Evolutionary conservation across 108 stramenopile genomes (phyloP).

Genomic region (Nitzschia sp.): DNA sequence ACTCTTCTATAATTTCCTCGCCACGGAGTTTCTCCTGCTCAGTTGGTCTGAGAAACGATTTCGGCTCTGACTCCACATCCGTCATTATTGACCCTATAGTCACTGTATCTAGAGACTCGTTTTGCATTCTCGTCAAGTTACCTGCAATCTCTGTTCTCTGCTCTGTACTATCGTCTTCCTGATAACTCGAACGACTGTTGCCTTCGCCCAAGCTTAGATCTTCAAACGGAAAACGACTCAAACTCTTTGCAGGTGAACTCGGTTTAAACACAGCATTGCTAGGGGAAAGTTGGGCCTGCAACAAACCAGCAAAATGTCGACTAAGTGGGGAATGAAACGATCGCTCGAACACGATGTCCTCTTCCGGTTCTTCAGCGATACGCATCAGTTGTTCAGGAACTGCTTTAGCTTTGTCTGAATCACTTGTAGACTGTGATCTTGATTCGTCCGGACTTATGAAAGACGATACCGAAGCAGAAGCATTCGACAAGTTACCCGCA

Average conservation of each 20-base stretch:
- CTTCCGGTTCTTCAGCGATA: conserved; percentile 9
- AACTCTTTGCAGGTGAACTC: too few relatives aligned
- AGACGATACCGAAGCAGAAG: not conserved
- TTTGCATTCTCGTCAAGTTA: too few relatives aligned
- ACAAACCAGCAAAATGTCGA: not conserved
- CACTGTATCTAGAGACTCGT: too few relatives aligned
- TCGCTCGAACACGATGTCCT: not conserved
- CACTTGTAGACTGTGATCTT: not conserved
- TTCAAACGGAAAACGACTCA: not conserved
- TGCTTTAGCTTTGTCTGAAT: conserved; percentile 2
- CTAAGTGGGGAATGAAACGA: conserved; percentile 9
- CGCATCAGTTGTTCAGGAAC: conserved; percentile 10
- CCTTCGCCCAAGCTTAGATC: not conserved
- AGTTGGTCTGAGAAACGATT: too few relatives aligned
- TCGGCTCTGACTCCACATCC: too few relatives aligned
- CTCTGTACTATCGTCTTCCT: not conserved
- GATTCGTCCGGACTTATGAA: not conserved
- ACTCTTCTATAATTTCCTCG: too few relatives aligned
- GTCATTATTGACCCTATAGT: too few relatives aligned
- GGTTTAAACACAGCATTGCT: not conserved
- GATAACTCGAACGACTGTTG: not conserved
- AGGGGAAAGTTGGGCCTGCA: too few relatives aligned
- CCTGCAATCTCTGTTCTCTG: not conserved
- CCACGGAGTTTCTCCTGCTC: too few relatives aligned
- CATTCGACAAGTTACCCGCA: too few relatives aligned